These are phyloP conservation scores for Pleurostoma richardsiae DNA, from an alignment of 2,329 filamentous ascomycete species.

Conservation along the genomic window DNA sequence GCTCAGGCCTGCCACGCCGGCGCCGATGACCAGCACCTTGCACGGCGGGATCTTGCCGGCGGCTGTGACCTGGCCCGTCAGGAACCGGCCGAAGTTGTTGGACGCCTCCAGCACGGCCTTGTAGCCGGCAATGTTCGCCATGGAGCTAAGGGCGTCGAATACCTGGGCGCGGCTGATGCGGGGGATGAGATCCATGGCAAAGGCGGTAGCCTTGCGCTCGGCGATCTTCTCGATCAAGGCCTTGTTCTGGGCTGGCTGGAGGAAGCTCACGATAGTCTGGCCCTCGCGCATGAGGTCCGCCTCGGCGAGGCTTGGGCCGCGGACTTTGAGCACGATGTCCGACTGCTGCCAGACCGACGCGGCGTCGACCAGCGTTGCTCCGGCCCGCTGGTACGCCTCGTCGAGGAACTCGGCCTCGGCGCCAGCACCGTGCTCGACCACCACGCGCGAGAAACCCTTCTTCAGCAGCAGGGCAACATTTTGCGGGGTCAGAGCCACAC, in stretches of 20 bases:
- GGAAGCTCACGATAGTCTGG: constrained; percentile 74
- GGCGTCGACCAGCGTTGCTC: constrained; percentile 69
- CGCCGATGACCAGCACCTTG: constrained; percentile 86
- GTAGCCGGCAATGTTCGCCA: constrained; percentile 93
- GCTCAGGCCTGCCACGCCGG: constrained; percentile 82
- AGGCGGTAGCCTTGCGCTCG: constrained; percentile 64
- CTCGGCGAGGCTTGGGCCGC: constrained; percentile 67
- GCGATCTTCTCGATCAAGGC: constrained; percentile 69
- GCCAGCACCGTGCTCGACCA: constrained; percentile 80
- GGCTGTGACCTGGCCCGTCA: constrained; percentile 86
- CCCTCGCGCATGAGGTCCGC: constrained; percentile 62
- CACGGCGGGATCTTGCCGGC: constrained; percentile 87
- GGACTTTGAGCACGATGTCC: constrained; percentile 81
- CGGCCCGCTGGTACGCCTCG: constrained; percentile 69
- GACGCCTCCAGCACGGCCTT: constrained; percentile 87
- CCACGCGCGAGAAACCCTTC: constrained; percentile 73
- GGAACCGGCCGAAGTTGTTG: constrained; percentile 81
- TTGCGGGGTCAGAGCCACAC: constrained; percentile 78
- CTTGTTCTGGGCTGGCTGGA: constrained; percentile 79
- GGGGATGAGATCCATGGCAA: constrained; percentile 92
- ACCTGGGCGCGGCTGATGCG: constrained; percentile 84
- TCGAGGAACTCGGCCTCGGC: constrained; percentile 72
- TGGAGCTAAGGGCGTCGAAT: constrained; percentile 84
- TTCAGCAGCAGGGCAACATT: constrained; percentile 80
- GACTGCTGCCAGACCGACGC: constrained; percentile 66